Conservation (phyloP, 805 yeast genomes). For the Ogataea pilisensis region DNA sequence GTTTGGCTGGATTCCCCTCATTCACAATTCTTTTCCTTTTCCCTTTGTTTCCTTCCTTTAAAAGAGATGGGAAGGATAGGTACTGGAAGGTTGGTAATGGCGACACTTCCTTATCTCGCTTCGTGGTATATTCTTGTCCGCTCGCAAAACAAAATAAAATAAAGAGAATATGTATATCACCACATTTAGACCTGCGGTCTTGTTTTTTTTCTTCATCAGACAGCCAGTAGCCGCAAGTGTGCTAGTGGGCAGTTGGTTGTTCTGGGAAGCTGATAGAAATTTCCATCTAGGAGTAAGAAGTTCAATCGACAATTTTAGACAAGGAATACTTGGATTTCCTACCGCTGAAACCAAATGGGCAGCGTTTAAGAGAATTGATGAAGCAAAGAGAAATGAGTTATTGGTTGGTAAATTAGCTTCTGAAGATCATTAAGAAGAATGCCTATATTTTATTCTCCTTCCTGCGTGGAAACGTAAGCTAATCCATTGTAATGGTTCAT, state of each 20-base stretch:
- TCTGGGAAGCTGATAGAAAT: constrained; percentile 35
- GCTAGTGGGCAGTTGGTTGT: constrained; percentile 28
- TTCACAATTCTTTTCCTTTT: too few relatives aligned
- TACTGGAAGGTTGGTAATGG: too few relatives aligned
- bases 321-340: constrained; percentile 30
- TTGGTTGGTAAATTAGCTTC: neutral
- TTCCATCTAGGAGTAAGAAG: constrained; percentile 30
- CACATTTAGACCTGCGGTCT: constrained; percentile 34
- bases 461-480: too few relatives aligned
- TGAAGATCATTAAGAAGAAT: neutral
- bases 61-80: too few relatives aligned
- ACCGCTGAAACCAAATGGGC: constrained; percentile 28
- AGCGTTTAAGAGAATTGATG: constrained; percentile 31
- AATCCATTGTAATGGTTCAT: neutral
- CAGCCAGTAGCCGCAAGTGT: constrained; percentile 35
- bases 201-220: constrained; percentile 33
- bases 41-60: too few relatives aligned
- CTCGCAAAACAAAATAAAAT: too few relatives aligned
- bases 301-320: constrained; percentile 25
- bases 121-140: too few relatives aligned
- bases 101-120: too few relatives aligned
- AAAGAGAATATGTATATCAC: constrained; percentile 20
- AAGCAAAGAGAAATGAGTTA: constrained; percentile 24
- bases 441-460: neutral
- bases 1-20: too few relatives aligned